phyloP scores from a whole-genome alignment of 2,329 filamentous ascomycete species.

The Aspergillus japonicus region DNA sequence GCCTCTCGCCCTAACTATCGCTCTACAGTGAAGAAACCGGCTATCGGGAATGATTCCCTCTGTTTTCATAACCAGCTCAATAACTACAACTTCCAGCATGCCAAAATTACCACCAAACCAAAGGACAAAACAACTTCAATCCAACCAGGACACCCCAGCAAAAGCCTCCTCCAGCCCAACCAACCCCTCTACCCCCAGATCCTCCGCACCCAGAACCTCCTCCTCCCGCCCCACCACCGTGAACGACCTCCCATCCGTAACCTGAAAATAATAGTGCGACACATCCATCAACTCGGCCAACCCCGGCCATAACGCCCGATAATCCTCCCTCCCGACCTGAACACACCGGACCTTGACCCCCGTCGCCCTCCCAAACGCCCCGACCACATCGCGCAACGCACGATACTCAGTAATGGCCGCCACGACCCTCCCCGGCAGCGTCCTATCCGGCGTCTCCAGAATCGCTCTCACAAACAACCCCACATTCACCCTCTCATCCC shows the following conservation, averaged over 20 bases:
- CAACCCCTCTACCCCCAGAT: background rate
- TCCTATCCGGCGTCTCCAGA: background rate
- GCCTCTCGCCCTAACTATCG: too few species aligned
- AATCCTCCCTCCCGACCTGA: constrained; percentile 26
- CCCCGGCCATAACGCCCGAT: constrained; percentile 29
- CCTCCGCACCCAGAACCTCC: background rate
- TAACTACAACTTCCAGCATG: too few species aligned
- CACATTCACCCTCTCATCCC: background rate
- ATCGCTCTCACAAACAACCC: background rate
- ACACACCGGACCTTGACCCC: constrained; percentile 21
- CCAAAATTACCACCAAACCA: too few species aligned
- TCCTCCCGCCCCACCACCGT: background rate
- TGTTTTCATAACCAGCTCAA: too few species aligned
- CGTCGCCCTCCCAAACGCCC: background rate
- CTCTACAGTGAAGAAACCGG: too few species aligned
- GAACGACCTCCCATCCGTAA: background rate
- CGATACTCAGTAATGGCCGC: background rate
- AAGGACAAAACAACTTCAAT: too few species aligned
- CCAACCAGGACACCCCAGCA: background rate
- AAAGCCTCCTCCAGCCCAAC: constrained; percentile 2
- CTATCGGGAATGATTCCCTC: too few species aligned
- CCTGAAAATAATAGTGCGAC: background rate
- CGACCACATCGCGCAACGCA: background rate
- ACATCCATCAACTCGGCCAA: constrained; percentile 32
- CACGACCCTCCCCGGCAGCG: background rate